Conservation (phyloP, 2,329 filamentous ascomycete species). For the Ceratocystis alfenasii region DNA sequence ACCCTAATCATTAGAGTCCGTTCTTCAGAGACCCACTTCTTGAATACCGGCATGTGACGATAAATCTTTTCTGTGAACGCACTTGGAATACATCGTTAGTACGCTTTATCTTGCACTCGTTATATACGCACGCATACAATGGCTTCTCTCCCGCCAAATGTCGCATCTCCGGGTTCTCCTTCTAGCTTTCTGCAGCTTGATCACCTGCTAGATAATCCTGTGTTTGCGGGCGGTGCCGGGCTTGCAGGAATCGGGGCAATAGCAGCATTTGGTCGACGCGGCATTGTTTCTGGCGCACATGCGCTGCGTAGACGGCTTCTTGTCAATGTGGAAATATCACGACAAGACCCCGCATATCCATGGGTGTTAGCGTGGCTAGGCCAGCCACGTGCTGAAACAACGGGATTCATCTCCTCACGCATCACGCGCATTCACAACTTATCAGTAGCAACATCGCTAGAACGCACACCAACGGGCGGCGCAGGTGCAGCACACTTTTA, state of each 20-base stretch:
- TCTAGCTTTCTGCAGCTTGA: slow-evolving; percentile 24
- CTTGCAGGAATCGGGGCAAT: slow-evolving; percentile 79
- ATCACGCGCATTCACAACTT: slow-evolving; percentile 50
- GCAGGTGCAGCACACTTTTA: slow-evolving; percentile 62
- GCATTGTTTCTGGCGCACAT: slow-evolving; percentile 56
- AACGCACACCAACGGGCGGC: slow-evolving; percentile 45
- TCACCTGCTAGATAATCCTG: slow-evolving; percentile 47
- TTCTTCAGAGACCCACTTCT: slow-evolving; percentile 4
- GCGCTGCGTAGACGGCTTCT: slow-evolving; percentile 75
- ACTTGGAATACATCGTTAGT: not conserved
- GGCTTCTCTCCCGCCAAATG: not conserved
- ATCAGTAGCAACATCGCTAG: slow-evolving; percentile 42
- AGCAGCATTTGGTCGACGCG: slow-evolving; percentile 68
- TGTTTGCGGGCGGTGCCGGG: slow-evolving; percentile 66
- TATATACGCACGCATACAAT: not conserved
- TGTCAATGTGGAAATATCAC: slow-evolving; percentile 90
- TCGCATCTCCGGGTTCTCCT: slow-evolving; percentile 3
- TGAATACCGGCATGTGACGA: not conserved
- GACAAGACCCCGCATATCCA: slow-evolving; percentile 81
- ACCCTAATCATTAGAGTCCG: not conserved
- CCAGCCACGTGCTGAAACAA: slow-evolving; percentile 52
- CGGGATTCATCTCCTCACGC: slow-evolving; percentile 46
- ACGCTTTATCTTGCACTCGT: not conserved
- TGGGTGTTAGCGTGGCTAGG: slow-evolving; percentile 96
- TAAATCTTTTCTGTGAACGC: not conserved